Evolutionary conservation across 805 yeast species (phyloP), one percentile per base, ranked within the genome.

Genomic region (Komagataella kurtzmanii): DNA sequence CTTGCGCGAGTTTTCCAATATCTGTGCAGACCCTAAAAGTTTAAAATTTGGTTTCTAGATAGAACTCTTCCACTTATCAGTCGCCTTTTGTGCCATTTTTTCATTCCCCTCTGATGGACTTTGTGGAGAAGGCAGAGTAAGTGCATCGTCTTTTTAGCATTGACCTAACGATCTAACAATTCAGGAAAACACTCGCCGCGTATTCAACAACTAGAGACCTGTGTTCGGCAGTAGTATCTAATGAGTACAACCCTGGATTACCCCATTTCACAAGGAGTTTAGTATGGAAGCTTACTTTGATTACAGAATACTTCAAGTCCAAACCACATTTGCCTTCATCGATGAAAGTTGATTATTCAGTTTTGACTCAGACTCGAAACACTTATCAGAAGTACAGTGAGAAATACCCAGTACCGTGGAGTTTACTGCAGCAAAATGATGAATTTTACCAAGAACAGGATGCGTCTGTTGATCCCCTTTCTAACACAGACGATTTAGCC

Each of bases 381-480:
- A 47, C 44, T 7, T 66, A 59, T 50, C 49, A 50, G 2, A 45
- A 52, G 3, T 49, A 66, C 45, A n/a, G 40, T 3, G 50, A 53
- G 2, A 64, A 62, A 30, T 62, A 63, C 48, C 56, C 55, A 3
- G 59, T 67, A 6, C 71, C 72, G 1, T 67, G 70, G 70, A 59
- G 60, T 52, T 62, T 62, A 50, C 55, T 68, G n/a, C 54, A 57
- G 1, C 24, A 44, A 6, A 62, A 61, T 44, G 57, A 58, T 19
- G 58, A 54, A 24, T 64, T 53, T 51, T 65, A 59, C 52, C 48
- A 49, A 14, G 50, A 47, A 14, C 50, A 54, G 8, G 68, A 63
- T 40, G 46, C 52, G 21, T 68, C 64, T 53, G 55, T 65, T 3
- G 57, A 53, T 17, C 47, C 21, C 7, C 23, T 17, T 6, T 49